Evolutionary conservation across 2,329 filamentous ascomycete species (phyloP), one percentile per base, ranked within the genome.

Genomic region (Phoma sp.): DNA sequence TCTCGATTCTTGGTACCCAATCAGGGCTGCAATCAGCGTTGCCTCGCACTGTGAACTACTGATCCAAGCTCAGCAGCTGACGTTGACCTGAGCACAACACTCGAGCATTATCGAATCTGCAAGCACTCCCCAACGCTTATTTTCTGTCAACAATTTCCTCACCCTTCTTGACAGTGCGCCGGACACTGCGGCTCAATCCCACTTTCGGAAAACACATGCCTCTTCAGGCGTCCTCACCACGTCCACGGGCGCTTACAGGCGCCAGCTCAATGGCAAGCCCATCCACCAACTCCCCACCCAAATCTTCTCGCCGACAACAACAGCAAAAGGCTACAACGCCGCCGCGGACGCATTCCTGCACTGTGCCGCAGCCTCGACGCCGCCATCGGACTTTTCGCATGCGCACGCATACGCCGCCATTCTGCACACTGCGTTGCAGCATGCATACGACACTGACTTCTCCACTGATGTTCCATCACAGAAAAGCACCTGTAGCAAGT

Each of bases 21-120:
- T 55, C 47, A 47, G 13, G n/a, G 22, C 8, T 8, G 12, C 10
- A 21, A 55, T 21, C 52, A 55, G 41, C 45, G 36, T 55, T 46
- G 46, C 52, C 52, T 51, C 52, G 31, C 21, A 17, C 24, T 32
- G 52, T 46, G 41, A 55, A 55, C 52, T 33, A 40, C 31, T 55
- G 52, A 50, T 41, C 52, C 37, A 55, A 55, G 52, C 52, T 55
- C 52, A 46, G 19, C 31, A 43, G 52, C 52, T 50, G 46, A 50
- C 37, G 31, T 50, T 4, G 19, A 32, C 37, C 32, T 36, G 24
- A 41, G 22, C 35, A 35, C 41, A 36, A 49, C 12, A 29, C 17
- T 31, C 21, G 6, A 24, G 17, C 12, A 10, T 33, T 43, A 8
- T 29, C 6, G 10, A 36, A 6, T 13, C 29, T 35, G 41, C 35